phyloP scores from a whole-genome alignment of 2,329 filamentous ascomycete species.

The Balansia obtecta region DNA sequence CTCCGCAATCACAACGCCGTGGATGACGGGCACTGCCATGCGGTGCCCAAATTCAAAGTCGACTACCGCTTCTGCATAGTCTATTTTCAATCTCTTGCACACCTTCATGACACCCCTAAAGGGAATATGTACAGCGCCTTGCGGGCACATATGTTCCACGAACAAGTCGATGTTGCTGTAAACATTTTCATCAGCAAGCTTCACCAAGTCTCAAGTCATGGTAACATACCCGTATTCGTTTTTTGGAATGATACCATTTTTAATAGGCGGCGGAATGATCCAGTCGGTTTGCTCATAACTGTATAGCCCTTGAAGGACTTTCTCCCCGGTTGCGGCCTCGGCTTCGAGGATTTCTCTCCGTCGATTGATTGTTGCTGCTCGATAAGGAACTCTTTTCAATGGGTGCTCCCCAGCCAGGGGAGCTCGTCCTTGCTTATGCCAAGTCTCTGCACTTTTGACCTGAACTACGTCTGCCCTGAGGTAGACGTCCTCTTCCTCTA shows the following conservation, averaged over 20 bases:
- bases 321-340: conserved; percentile 66
- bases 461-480: conserved; percentile 65
- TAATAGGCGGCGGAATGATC: conserved; percentile 83
- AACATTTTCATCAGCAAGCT: conserved; percentile 7
- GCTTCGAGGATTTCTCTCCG: conserved; percentile 83
- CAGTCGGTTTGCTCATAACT: conserved; percentile 79
- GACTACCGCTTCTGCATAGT: conserved; percentile 88
- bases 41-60: conserved; percentile 95
- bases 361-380: conserved; percentile 78
- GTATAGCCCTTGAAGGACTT: conserved; percentile 78
- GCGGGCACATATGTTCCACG: conserved; percentile 81
- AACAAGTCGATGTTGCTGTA: conserved; percentile 81
- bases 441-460: conserved; percentile 88
- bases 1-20: conserved; percentile 76
- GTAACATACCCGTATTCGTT: conserved; percentile 62
- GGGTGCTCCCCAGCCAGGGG: conserved; percentile 59
- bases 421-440: conserved; percentile 90
- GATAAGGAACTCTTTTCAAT: conserved; percentile 77
- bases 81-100: conserved; percentile 72
- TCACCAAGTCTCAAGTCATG: not conserved
- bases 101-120: conserved; percentile 64
- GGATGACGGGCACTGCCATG: conserved; percentile 84
- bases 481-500: conserved; percentile 70
- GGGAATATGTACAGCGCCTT: conserved; percentile 72
- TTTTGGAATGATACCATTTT: conserved; percentile 78